Base-by-base conservation (phyloP, 257 asterid genomes). In the Capsicum rhomboideum region DNA sequence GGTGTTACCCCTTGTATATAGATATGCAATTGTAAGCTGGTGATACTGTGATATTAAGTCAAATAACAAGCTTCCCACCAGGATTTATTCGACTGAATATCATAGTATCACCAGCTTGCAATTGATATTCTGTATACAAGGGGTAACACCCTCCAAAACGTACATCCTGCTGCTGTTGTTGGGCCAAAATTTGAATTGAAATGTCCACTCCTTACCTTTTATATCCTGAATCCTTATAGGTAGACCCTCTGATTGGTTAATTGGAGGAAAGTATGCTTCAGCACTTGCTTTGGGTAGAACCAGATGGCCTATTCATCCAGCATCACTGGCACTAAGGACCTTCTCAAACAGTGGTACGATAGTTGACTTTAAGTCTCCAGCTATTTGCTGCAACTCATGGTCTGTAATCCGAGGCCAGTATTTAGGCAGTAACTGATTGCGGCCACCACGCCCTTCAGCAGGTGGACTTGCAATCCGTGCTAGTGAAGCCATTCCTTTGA, bases 241-340 rank as follows among this genome's bases (percentile, higher is more conserved):
- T 87, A 97, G 86, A 84, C 99, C 99, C 81, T 97, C 99, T 20
- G 99, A 95, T 71, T 97, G 98, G 89, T 93, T 92, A 83, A 97
- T 97, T 10, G 93, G 52, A 54, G 99, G 99, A 78, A 97, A 97
- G 83, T 97, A 97, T 3, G 99, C 99, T 90, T 97, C 99, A 63
- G 99, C 99, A 84, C 99, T 95, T 86, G 99, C 99, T 93, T 97
- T 97, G 10, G 99, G 99, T 61, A 97, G 95, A 87, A 97, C 99
- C 83, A 97, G 89, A 54, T 99, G 98, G 75, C 99, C 99, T 49
- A 97, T 97, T 87, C 99, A 89, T 46, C 99, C 99, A 80, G 99
- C 99, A 85, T 97, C 99, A 90, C 99, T 97, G 44, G 99, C 98
- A 85, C 99, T 97, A 49, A 97, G 92, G 83, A 94, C 89, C 93